These are phyloP conservation scores for Globisporangium carolinianum DNA, from an alignment of 352 stramenopile species.

Conservation along the genomic window DNA sequence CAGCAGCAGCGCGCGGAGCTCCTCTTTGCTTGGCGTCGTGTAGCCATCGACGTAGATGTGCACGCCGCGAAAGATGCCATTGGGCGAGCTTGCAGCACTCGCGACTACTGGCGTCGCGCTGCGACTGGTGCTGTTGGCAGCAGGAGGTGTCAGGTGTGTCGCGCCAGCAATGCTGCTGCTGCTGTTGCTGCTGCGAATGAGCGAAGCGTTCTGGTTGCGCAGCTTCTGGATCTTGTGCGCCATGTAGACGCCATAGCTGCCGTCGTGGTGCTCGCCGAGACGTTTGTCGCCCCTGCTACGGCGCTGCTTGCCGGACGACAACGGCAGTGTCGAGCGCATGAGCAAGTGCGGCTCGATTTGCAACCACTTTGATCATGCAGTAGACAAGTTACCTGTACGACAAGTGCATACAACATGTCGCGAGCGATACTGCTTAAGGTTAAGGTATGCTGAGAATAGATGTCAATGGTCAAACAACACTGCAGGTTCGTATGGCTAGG, in stretches of 20 bases:
- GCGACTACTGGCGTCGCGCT: background rate
- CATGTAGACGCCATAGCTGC: slow-evolving; percentile 88
- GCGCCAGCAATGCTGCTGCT: background rate
- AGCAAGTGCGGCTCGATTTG: background rate
- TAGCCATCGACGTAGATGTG: slow-evolving; percentile 87
- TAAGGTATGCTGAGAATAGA: no score
- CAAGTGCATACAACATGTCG: background rate
- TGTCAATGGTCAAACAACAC: no score
- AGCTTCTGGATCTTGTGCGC: slow-evolving; percentile 89
- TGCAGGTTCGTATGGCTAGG: no score
- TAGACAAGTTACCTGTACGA: background rate
- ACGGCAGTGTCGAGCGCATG: background rate
- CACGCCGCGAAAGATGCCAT: slow-evolving; percentile 58
- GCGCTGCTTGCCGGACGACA: background rate
- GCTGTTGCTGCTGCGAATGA: slow-evolving; percentile 10
- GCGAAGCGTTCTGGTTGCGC: slow-evolving; percentile 50
- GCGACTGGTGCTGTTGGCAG: background rate
- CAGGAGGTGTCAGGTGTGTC: background rate
- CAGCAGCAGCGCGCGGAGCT: slow-evolving; percentile 75
- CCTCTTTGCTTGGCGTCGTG: slow-evolving; percentile 76
- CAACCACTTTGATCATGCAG: background rate
- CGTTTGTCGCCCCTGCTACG: background rate
- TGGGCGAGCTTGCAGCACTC: background rate
- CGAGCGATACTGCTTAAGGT: no score
- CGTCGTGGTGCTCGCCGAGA: slow-evolving; percentile 77